Evolutionary conservation across 106 monocot genomes (phyloP).

Genomic region (Dendrobium nobile): DNA sequence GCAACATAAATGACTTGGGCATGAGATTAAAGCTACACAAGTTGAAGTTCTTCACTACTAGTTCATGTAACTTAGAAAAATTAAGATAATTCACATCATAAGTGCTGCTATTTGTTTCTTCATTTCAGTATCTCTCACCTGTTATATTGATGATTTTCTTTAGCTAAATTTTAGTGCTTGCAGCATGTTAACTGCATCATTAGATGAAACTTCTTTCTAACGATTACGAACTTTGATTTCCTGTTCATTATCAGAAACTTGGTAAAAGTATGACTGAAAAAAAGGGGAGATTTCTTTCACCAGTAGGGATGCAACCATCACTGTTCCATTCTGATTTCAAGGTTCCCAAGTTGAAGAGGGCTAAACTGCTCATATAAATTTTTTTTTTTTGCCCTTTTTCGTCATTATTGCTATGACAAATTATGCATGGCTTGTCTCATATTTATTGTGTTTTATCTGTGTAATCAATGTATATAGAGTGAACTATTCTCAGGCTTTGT

Average conservation of each 20-base stretch:
- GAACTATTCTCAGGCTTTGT: too few relatives aligned
- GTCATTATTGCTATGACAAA: neutral
- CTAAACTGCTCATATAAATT: neutral
- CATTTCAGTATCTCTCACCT: neutral
- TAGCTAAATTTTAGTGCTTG: neutral
- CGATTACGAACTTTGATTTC: too few relatives aligned
- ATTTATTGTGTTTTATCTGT: neutral
- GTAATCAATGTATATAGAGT: neutral
- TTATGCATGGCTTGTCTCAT: neutral
- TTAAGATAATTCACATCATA: too few relatives aligned
- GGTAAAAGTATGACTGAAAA: slow-evolving; percentile 9
- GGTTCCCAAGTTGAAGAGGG: slow-evolving; percentile 16
- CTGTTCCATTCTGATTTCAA: slow-evolving; percentile 16
- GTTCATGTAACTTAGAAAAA: too few relatives aligned
- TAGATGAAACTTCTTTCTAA: too few relatives aligned
- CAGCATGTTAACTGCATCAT: too few relatives aligned
- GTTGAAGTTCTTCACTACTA: too few relatives aligned
- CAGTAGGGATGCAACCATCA: neutral
- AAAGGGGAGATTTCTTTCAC: neutral
- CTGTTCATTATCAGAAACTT: slow-evolving; percentile 7
- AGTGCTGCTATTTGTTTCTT: neutral
- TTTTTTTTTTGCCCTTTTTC: neutral
- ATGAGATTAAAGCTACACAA: too few relatives aligned
- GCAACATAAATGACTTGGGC: too few relatives aligned
- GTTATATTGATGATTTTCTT: neutral